Evolutionary conservation across 2,329 filamentous ascomycete species (phyloP).

Genomic region (Penicillium rolfsii): DNA sequence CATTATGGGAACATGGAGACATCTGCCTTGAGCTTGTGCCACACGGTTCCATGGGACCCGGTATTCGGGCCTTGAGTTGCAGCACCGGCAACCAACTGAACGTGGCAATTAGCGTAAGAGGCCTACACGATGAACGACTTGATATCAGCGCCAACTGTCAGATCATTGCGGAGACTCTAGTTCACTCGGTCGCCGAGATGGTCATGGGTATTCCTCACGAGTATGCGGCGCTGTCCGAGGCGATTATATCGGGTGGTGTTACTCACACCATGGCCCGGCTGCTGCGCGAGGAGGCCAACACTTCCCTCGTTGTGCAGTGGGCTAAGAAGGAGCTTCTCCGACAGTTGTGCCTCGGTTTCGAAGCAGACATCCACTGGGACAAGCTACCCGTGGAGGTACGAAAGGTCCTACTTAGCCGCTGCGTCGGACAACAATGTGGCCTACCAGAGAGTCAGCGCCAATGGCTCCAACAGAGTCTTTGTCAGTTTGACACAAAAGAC

Average conservation of each 20-base stretch:
- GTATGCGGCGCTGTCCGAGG: conserved; percentile 41
- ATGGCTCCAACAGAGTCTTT: conserved; percentile 50
- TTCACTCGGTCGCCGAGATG: conserved; percentile 44
- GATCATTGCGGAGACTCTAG: conserved; percentile 44
- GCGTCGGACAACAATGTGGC: conserved; percentile 47
- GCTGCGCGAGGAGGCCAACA: conserved; percentile 42
- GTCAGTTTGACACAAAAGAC: conserved; percentile 41
- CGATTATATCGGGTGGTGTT: conserved; percentile 38
- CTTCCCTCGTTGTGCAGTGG: conserved; percentile 45
- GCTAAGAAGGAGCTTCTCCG: conserved; percentile 52
- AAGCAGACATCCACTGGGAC: conserved; percentile 58
- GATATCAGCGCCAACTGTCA: conserved; percentile 43
- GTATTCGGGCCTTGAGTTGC: conserved; percentile 43
- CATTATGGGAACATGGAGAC: conserved; percentile 38
- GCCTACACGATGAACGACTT: conserved; percentile 35
- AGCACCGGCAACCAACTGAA: conserved; percentile 31
- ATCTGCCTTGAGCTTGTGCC: conserved; percentile 43
- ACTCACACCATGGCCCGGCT: conserved; percentile 40
- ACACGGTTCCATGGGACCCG: conserved; percentile 36
- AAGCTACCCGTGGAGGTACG: conserved; percentile 52
- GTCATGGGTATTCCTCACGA: conserved; percentile 43
- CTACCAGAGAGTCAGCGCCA: conserved; percentile 47
- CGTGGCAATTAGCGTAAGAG: conserved; percentile 39
- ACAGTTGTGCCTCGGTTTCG: conserved; percentile 54
- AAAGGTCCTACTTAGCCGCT: conserved; percentile 51